phyloP scores from a whole-genome alignment of 345 rosid species.

The Sisymbrium irio region DNA sequence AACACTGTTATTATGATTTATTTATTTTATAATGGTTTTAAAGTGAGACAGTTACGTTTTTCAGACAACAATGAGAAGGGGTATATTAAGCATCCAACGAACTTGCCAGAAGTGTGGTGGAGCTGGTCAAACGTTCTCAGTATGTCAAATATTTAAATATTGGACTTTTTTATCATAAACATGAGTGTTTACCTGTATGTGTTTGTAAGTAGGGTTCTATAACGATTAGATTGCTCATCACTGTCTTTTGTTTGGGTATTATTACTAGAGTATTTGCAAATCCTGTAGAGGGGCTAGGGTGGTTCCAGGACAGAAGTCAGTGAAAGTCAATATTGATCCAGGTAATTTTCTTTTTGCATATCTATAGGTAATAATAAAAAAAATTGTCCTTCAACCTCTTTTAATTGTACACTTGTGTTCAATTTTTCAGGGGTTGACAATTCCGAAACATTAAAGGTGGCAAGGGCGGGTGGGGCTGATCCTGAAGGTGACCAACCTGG shows the following conservation, averaged over 20 bases:
- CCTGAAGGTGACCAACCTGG: constrained; percentile 96
- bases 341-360: constrained; percentile 45
- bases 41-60: not conserved
- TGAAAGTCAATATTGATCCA: constrained; percentile 78
- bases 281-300: constrained; percentile 84
- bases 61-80: constrained; percentile 60
- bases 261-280: constrained; percentile 77
- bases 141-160: constrained; percentile 36
- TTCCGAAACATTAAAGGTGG: constrained; percentile 67
- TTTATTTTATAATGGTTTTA: not conserved
- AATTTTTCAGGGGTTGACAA: constrained; percentile 71
- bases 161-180: not conserved
- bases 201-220: constrained; percentile 1
- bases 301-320: constrained; percentile 72
- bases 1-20: not conserved
- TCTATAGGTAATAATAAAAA: not conserved
- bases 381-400: not conserved
- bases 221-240: not conserved
- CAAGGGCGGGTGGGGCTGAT: constrained; percentile 88
- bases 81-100: constrained; percentile 65
- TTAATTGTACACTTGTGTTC: constrained; percentile 5
- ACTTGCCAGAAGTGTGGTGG: constrained; percentile 83
- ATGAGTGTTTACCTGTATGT: not conserved
- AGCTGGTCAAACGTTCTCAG: constrained; percentile 70
- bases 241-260: constrained; percentile 27